phyloP scores from a whole-genome alignment of 257 asterid genomes.

The Plantago major region DNA sequence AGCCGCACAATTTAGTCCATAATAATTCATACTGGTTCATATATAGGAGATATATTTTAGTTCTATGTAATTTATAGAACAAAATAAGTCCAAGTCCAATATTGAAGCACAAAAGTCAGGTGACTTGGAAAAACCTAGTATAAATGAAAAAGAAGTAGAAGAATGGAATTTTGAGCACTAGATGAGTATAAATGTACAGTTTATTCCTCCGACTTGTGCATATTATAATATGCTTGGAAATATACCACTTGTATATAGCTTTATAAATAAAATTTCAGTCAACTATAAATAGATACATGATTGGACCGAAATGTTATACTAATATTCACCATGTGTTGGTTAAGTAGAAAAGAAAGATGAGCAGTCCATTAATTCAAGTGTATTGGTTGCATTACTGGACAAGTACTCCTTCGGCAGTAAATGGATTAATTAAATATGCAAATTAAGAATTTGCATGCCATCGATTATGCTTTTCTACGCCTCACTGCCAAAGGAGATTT shows the following conservation, averaged over 20 bases:
- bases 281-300: neutral
- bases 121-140: no score
- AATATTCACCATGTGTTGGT: no score
- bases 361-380: neutral
- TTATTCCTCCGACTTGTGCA: constrained; percentile 3
- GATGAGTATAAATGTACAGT: neutral
- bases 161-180: no score
- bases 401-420: constrained; percentile 7
- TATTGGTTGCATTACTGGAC: constrained; percentile 4
- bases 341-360: neutral
- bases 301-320: no score
- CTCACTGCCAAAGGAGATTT: constrained; percentile 12
- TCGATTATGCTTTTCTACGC: neutral
- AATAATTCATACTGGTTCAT: no score
- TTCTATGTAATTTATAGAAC: no score
- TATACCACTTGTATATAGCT: neutral
- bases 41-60: no score
- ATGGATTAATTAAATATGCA: neutral
- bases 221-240: constrained; percentile 7
- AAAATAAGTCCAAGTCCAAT: no score
- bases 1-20: no score
- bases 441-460: neutral
- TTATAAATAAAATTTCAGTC: neutral
- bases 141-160: no score
- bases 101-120: no score